Evolutionary conservation across 169 alveolate genomes (phyloP).

Genomic region (Babesia divergens): DNA sequence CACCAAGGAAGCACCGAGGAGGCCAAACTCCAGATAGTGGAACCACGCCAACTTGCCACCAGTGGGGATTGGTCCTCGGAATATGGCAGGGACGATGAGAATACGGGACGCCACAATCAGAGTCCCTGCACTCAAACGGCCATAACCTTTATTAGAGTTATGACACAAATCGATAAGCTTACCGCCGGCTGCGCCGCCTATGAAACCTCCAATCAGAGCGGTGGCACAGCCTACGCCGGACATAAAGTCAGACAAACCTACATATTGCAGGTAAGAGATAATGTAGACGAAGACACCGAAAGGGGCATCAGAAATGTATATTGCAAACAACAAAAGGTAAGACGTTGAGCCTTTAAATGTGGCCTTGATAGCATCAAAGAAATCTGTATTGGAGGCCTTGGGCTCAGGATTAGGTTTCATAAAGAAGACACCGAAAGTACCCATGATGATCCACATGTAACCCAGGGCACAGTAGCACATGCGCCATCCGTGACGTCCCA

Average conservation of each 20-base stretch:
- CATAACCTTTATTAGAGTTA: constrained; percentile 76
- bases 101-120: constrained; percentile 71
- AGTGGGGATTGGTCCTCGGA: constrained; percentile 61
- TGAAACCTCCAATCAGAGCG: constrained; percentile 82
- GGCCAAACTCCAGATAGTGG: constrained; percentile 63
- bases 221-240: constrained; percentile 83
- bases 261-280: constrained; percentile 86
- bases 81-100: constrained; percentile 70
- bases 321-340: constrained; percentile 17
- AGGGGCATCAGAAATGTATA: constrained; percentile 85
- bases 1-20: constrained; percentile 84
- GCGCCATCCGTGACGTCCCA: constrained; percentile 47
- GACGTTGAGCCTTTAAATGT: constrained; percentile 29
- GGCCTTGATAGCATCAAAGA: neutral
- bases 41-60: constrained; percentile 54
- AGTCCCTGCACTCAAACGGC: constrained; percentile 82
- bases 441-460: constrained; percentile 10
- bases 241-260: constrained; percentile 80
- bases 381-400: no score
- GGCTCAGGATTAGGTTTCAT: neutral
- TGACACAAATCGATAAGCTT: constrained; percentile 79
- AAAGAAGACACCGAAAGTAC: neutral
- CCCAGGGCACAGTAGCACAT: constrained; percentile 21
- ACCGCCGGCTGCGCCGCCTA: constrained; percentile 89
- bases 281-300: constrained; percentile 85